Evolutionary conservation across 192 early-diverging fungal species (phyloP).

Genomic region (Podila minutissima): DNA sequence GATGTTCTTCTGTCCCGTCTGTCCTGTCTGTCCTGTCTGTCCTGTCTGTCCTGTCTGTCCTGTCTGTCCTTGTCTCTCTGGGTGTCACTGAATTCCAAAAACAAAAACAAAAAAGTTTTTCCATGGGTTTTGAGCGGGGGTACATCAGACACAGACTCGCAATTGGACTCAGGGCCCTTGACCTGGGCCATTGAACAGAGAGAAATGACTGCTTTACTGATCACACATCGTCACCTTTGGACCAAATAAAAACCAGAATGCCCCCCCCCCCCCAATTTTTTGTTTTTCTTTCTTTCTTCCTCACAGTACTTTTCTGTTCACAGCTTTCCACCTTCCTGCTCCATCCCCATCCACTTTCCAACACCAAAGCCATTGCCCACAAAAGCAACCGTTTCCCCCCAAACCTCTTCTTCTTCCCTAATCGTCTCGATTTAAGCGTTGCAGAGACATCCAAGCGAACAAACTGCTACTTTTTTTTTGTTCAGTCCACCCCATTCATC

Average conservation of each 20-base stretch:
- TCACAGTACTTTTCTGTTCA: conserved; percentile 18
- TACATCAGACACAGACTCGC: no score
- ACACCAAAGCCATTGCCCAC: conserved; percentile 46
- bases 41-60: background rate
- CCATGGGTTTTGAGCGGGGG: no score
- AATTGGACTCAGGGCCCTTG: no score
- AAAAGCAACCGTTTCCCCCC: conserved; percentile 34
- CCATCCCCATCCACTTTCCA: conserved; percentile 31
- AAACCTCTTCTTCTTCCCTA: conserved; percentile 13
- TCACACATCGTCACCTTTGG: background rate
- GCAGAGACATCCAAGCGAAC: conserved; percentile 8
- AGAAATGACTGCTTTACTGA: background rate
- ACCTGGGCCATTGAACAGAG: no score
- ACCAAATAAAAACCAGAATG: background rate
- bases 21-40: no score
- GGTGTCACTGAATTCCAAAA: no score
- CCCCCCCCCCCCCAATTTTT: background rate
- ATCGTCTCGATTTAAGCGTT: conserved; percentile 5
- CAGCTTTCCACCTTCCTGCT: conserved; percentile 26
- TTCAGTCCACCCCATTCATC: conserved; percentile 27
- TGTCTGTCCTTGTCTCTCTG: no score
- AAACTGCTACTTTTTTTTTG: conserved; percentile 33
- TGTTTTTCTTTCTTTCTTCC: conserved; percentile 16
- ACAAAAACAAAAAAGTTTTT: no score
- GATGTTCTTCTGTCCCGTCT: background rate